phyloP scores from a whole-genome alignment of 139 green algal species.

The Pleodorina starrii region DNA sequence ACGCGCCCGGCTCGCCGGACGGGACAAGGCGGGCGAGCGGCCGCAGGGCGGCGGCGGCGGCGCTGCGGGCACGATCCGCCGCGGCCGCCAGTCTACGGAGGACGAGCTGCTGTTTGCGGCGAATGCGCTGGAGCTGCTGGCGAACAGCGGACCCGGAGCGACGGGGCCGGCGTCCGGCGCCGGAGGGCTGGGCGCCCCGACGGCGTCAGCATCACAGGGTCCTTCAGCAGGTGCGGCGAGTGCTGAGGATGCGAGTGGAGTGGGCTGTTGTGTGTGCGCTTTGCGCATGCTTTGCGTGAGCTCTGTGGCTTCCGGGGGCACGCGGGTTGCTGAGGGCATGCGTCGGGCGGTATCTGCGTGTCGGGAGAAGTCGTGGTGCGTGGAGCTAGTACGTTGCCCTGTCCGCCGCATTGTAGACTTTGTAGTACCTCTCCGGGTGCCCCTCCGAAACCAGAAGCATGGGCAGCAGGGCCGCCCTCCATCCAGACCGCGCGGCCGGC shows the following conservation, averaged over 20 bases:
- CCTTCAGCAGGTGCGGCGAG: no score
- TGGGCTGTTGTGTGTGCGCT: not conserved
- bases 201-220: not conserved
- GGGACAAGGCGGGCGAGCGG: not conserved
- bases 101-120: constrained; percentile 3
- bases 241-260: not conserved
- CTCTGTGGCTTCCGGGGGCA: not conserved
- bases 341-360: not conserved
- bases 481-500: no score
- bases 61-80: not conserved
- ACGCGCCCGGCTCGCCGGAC: not conserved
- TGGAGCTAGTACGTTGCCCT: no score
- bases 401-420: no score
- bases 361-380: no score
- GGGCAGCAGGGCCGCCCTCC: no score
- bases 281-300: not conserved
- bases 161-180: no score
- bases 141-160: not conserved
- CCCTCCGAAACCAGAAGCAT: no score
- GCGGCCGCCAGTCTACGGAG: not conserved
- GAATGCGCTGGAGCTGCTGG: constrained; percentile 19
- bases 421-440: no score
- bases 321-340: not conserved
- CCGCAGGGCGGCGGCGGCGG: not conserved
- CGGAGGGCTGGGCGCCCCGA: no score